These are phyloP conservation scores for Sicyos baderoa DNA, from an alignment of 306 rosid species.

Conservation along the genomic window DNA sequence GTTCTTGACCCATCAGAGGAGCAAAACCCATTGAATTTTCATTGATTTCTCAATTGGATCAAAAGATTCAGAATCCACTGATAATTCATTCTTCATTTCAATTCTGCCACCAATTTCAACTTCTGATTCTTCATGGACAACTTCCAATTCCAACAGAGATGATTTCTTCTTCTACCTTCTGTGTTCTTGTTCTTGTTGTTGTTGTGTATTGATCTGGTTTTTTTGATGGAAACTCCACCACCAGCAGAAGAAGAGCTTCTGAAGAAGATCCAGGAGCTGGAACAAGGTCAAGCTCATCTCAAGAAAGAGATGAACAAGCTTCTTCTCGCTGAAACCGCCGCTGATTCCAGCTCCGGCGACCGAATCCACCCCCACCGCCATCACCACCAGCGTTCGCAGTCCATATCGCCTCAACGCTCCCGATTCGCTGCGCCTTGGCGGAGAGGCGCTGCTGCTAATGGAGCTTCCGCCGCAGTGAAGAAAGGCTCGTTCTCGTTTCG, in stretches of 20 bases:
- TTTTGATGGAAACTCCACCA: conserved; percentile 51
- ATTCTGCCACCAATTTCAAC: too few species aligned
- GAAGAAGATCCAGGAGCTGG: conserved; percentile 79
- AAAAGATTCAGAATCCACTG: too few species aligned
- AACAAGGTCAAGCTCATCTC: conserved; percentile 78
- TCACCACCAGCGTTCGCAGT: conserved; percentile 75
- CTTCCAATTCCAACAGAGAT: conserved; percentile 14
- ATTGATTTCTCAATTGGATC: too few species aligned
- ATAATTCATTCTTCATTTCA: too few species aligned
- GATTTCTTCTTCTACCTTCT: not conserved
- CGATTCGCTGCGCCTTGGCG: conserved; percentile 37
- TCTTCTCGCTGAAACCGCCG: conserved; percentile 18
- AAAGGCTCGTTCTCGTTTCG: conserved; percentile 54
- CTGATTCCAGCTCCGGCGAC: conserved; percentile 13
- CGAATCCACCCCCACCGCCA: too few species aligned
- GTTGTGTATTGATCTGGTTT: not conserved
- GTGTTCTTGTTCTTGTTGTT: not conserved
- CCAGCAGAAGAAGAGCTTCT: conserved; percentile 65
- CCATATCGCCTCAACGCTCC: conserved; percentile 85
- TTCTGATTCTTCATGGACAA: conserved; percentile 31
- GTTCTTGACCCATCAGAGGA: too few species aligned
- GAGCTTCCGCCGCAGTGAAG: conserved; percentile 33
- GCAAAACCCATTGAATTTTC: too few species aligned
- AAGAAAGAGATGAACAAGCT: conserved; percentile 78
- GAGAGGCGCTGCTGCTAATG: conserved; percentile 26